Conservation (phyloP, 805 yeast species). For the Zygotorulaspora danielsina region DNA sequence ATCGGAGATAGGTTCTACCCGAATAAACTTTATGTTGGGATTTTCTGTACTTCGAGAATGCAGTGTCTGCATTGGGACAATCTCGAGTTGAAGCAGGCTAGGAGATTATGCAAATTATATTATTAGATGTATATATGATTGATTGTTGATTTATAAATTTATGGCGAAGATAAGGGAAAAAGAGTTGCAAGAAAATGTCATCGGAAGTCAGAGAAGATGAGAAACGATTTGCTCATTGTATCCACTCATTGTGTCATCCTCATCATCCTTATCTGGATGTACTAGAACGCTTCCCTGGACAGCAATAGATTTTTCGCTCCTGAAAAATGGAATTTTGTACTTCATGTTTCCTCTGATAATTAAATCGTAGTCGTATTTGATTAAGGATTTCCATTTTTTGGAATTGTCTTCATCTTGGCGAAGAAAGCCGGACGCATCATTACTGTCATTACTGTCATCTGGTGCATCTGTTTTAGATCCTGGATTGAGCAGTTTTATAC, state of each 20-base stretch:
- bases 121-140: no score
- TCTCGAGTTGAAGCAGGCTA: no score
- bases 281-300: slow-evolving; percentile 56
- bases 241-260: no score
- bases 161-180: no score
- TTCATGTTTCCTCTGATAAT: slow-evolving; percentile 77
- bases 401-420: slow-evolving; percentile 35
- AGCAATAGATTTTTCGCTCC: slow-evolving; percentile 51
- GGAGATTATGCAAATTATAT: no score
- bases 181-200: no score
- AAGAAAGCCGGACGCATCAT: slow-evolving; percentile 16
- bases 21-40: no score
- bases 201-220: background rate
- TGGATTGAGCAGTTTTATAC: slow-evolving; percentile 68
- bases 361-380: slow-evolving; percentile 78
- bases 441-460: slow-evolving; percentile 18
- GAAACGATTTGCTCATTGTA: background rate
- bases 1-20: no score
- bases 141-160: no score
- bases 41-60: no score
- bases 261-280: slow-evolving; percentile 11
- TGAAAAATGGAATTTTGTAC: slow-evolving; percentile 66
- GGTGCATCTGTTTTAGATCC: slow-evolving; percentile 43
- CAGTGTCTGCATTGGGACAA: no score
- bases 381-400: slow-evolving; percentile 68